These are phyloP conservation scores for Knufia fluminis DNA, from an alignment of 2,329 filamentous ascomycete genomes.

Conservation along the genomic window DNA sequence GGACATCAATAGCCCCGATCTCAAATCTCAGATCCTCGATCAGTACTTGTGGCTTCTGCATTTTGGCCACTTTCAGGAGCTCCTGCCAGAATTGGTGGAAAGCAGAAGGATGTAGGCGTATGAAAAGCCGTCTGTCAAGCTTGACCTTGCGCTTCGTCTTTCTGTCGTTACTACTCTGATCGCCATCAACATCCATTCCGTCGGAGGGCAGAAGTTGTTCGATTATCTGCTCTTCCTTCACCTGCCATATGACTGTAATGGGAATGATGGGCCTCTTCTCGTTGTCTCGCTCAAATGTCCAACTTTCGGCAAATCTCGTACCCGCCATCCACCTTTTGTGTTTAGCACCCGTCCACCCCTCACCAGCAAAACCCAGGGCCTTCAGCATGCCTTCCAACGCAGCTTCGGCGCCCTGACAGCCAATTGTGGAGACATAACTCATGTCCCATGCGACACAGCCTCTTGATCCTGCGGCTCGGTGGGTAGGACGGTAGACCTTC, in stretches of 20 bases:
- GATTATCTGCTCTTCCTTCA: constrained; percentile 9
- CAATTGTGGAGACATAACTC: constrained; percentile 86
- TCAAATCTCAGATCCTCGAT: constrained; percentile 62
- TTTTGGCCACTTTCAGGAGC: constrained; percentile 48
- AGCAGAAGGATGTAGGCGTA: constrained; percentile 75
- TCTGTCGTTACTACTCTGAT: background rate
- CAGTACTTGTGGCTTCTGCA: constrained; percentile 51
- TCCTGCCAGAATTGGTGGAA: constrained; percentile 56
- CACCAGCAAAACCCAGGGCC: constrained; percentile 52
- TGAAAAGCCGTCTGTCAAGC: constrained; percentile 48
- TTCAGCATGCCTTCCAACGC: constrained; percentile 60
- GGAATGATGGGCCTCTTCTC: constrained; percentile 56
- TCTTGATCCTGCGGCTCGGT: constrained; percentile 64
- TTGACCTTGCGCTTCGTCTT: constrained; percentile 26
- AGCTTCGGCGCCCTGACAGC: constrained; percentile 57
- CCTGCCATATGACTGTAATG: constrained; percentile 61
- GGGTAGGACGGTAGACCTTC: constrained; percentile 81
- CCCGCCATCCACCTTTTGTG: constrained; percentile 64
- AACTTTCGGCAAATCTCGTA: constrained; percentile 48
- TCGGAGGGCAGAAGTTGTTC: constrained; percentile 22
- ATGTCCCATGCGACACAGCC: constrained; percentile 85
- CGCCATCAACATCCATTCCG: constrained; percentile 29
- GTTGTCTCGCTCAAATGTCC: constrained; percentile 48
- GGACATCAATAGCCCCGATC: constrained; percentile 61
- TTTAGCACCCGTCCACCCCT: constrained; percentile 53